A percentile compares a stretch with the other conserved stretches of the same genome.
Evolutionary conservation across 2,329 filamentous ascomycete species (phyloP).

Genomic region (Cyanodermella asteris): DNA sequence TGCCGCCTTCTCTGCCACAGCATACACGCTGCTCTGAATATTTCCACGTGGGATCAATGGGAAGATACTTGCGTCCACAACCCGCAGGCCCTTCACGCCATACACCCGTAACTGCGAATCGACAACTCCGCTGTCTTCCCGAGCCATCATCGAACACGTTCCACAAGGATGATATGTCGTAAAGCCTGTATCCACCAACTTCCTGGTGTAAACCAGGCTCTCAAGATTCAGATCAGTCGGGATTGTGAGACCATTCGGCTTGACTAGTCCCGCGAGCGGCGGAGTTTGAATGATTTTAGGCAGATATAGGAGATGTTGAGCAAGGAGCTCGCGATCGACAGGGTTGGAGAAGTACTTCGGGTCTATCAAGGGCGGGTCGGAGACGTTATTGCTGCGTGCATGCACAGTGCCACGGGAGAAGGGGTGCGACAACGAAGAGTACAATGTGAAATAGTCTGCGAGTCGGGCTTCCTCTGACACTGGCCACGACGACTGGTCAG

Average conservation of each 20-base stretch:
- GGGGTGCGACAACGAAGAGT: conserved; percentile 12
- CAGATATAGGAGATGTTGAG: conserved; percentile 5
- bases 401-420: conserved; percentile 17
- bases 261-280: conserved; percentile 4
- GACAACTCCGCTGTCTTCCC: conserved; percentile 24
- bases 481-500: no score
- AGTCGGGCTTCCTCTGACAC: no score
- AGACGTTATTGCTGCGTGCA: conserved; percentile 16
- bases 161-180: conserved; percentile 26
- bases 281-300: conserved; percentile 4
- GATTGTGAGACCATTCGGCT: conserved; percentile 4
- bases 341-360: conserved; percentile 22
- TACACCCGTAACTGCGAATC: conserved; percentile 19
- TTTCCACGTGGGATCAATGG: conserved; percentile 17
- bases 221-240: conserved; percentile 4
- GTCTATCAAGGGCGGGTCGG: conserved; percentile 18
- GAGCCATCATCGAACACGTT: conserved; percentile 26
- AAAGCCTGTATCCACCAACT: conserved; percentile 13
- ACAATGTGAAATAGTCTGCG: conserved; percentile 12
- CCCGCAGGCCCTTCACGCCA: conserved; percentile 18
- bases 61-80: conserved; percentile 21
- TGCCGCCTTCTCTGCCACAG: conserved; percentile 14
- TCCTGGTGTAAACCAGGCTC: conserved; percentile 14
- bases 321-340: conserved; percentile 19
- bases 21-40: conserved; percentile 1